Conservation (phyloP, 2,329 filamentous ascomycete genomes). For the Aspergillus puulaauensis region DNA sequence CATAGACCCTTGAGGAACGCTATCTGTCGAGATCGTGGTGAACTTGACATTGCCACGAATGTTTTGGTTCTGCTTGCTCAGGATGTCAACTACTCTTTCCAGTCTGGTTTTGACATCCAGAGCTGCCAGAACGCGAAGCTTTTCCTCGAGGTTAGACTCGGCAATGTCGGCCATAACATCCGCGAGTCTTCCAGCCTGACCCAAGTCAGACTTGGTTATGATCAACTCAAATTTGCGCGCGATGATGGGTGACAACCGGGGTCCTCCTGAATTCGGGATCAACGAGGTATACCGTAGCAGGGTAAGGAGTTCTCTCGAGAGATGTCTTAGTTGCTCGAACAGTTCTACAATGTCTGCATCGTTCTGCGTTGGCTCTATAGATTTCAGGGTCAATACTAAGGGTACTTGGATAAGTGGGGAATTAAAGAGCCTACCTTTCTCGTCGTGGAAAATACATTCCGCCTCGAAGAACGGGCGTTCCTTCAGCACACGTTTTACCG, state of each 20-base stretch:
- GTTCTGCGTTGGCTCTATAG: conserved; percentile 42
- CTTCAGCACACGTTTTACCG: conserved; percentile 70
- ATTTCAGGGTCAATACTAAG: neutral
- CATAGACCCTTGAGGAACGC: conserved; percentile 60
- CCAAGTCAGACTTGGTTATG: conserved; percentile 76
- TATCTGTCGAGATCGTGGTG: conserved; percentile 70
- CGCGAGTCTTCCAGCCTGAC: conserved; percentile 80
- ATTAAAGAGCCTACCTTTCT: conserved; percentile 56
- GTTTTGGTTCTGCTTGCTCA: conserved; percentile 76
- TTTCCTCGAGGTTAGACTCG: conserved; percentile 85
- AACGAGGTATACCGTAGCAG: conserved; percentile 81
- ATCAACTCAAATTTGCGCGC: conserved; percentile 83
- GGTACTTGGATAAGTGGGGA: no score
- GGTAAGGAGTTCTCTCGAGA: conserved; percentile 82
- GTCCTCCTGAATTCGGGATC: conserved; percentile 68
- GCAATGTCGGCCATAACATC: conserved; percentile 97
- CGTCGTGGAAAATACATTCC: conserved; percentile 69
- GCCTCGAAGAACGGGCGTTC: conserved; percentile 86
- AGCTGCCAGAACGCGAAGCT: conserved; percentile 80
- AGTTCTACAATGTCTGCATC: conserved; percentile 67
- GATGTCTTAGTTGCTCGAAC: conserved; percentile 77
- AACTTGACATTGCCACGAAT: conserved; percentile 89
- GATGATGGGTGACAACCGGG: conserved; percentile 75
- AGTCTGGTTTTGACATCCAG: conserved; percentile 76
- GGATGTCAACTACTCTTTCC: conserved; percentile 76